Base-by-base conservation (phyloP, 2,329 filamentous ascomycete genomes). In the Trichoderma simmonsii region DNA sequence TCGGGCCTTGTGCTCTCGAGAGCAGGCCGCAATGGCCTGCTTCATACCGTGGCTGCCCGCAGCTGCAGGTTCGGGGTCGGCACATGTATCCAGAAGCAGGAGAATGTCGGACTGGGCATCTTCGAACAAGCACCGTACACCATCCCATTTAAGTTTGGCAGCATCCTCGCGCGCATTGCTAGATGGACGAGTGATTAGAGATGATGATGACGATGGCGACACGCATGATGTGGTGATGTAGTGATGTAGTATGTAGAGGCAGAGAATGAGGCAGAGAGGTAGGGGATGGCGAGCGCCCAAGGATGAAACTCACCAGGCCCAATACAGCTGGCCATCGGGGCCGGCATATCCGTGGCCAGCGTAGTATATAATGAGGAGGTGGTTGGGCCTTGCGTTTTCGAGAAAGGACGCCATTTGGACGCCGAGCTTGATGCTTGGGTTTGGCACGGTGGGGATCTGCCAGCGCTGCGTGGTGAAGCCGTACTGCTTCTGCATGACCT, bases 311-410 rank as follows among this genome's bases (percentile, higher is more conserved):
- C 84, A 91, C 89, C 88, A 88, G 71, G 89, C 88, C 89, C 89
- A 91, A 78, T 90, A 91, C 30, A 91, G 82, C 79, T 91, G 88
- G 76, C 86, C 86, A 77, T 91, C 88, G 12, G 83, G 75, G n/a
- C 86, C 86, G 51, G 87, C 81, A 75, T 86, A 90, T 74, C 88
- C 88, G 77, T 90, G 83, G 34, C 89, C 89, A 74, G 87, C 87
- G 77, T 91, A 91, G 78, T 91, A 90, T 73, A 91, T 85, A 73
- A 91, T 88, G 73, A 91, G 80, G 26, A 91, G 83, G 76, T 91
- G 88, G 74, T 90, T 87, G 36, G 86, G 83, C 48, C 83, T 81
- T 32, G 87, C 86, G 64, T 86, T 83, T 75, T 90, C 88, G 60
- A 91, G 83, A 73, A 90, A 90, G 1, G 86, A 85, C 30, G 86